Percentiles rank a stretch among this genome's conserved stretches.
Evolutionary conservation across 345 rosid genomes (phyloP).

Genomic region (Balakata baccata): DNA sequence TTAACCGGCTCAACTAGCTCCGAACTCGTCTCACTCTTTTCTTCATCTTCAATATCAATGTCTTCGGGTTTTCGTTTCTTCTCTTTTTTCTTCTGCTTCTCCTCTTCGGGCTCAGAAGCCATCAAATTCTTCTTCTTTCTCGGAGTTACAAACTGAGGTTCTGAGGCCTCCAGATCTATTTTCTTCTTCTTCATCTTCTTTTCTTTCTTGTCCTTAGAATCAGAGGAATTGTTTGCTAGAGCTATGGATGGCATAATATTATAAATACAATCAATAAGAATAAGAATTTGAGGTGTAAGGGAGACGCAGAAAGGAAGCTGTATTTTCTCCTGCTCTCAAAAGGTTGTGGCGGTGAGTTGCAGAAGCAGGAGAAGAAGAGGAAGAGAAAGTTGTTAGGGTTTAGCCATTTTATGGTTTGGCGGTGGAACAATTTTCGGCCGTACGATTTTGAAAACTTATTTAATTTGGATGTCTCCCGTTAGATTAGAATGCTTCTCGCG

Average conservation of each 20-base stretch:
- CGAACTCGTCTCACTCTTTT: slow-evolving; percentile 64
- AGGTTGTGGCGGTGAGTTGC: slow-evolving; percentile 22
- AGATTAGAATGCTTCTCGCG: no score
- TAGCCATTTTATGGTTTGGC: no score
- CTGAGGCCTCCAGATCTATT: slow-evolving; percentile 34
- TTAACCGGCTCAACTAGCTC: slow-evolving; percentile 58
- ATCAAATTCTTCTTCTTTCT: background rate
- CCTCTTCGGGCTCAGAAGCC: background rate
- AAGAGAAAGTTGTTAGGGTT: no score
- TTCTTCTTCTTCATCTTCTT: slow-evolving; percentile 75
- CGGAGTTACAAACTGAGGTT: slow-evolving; percentile 22
- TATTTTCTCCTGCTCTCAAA: slow-evolving; percentile 30
- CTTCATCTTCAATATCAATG: slow-evolving; percentile 37
- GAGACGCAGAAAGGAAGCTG: background rate
- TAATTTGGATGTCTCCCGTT: no score
- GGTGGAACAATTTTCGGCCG: no score
- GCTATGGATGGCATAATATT: slow-evolving; percentile 54
- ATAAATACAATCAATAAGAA: background rate
- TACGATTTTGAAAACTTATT: no score
- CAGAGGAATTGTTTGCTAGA: slow-evolving; percentile 23
- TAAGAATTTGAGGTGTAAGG: background rate
- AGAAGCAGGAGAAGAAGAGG: slow-evolving; percentile 38
- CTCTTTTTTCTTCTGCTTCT: slow-evolving; percentile 34
- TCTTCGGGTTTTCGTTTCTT: slow-evolving; percentile 62
- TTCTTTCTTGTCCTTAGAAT: slow-evolving; percentile 38